phyloP scores from a whole-genome alignment of 2,329 filamentous ascomycete genomes.

The Biscogniauxia marginata region DNA sequence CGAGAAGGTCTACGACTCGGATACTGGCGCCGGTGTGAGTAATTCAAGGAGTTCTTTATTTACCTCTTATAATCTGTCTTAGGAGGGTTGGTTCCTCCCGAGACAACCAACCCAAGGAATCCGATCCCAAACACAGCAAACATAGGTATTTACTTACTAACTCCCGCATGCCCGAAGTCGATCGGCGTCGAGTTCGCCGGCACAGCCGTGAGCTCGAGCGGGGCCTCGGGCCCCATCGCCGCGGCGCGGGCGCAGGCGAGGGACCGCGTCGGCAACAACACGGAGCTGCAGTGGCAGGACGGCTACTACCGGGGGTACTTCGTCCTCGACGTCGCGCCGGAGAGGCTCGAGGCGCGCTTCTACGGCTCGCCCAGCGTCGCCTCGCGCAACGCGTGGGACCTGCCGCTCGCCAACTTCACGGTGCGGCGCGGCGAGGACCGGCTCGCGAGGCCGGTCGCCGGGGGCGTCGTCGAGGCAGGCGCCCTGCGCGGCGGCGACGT shows the following conservation, averaged over 20 bases:
- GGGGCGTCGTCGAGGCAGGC: constrained; percentile 51
- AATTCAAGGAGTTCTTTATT: too few species aligned
- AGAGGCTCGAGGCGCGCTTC: constrained; percentile 60
- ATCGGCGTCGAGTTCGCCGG: constrained; percentile 66
- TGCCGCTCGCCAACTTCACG: constrained; percentile 69
- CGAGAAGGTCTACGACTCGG: constrained; percentile 49
- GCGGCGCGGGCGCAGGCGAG: constrained; percentile 46
- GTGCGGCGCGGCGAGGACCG: constrained; percentile 61
- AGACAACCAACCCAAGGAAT: too few species aligned
- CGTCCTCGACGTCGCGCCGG: constrained; percentile 57
- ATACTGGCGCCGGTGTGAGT: constrained; percentile 52
- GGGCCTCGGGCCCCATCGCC: constrained; percentile 55
- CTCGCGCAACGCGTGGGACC: constrained; percentile 60
- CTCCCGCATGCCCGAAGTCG: too few species aligned
- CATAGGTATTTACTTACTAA: too few species aligned
- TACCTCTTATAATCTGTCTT: too few species aligned
- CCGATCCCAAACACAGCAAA: too few species aligned
- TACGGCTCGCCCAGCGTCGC: constrained; percentile 61
- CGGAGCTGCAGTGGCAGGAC: constrained; percentile 71
- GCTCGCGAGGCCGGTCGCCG: constrained; percentile 43
- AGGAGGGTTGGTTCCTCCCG: too few species aligned
- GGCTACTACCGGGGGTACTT: constrained; percentile 74
- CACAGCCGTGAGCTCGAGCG: constrained; percentile 63
- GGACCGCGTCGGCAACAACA: constrained; percentile 42
- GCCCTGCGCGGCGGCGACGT: constrained; percentile 49